Percentiles rank a stretch among this genome's conserved stretches.
These are phyloP conservation scores for Aspergillus pseudotamarii DNA, from an alignment of 2,329 filamentous ascomycete species.

Conservation along the genomic window DNA sequence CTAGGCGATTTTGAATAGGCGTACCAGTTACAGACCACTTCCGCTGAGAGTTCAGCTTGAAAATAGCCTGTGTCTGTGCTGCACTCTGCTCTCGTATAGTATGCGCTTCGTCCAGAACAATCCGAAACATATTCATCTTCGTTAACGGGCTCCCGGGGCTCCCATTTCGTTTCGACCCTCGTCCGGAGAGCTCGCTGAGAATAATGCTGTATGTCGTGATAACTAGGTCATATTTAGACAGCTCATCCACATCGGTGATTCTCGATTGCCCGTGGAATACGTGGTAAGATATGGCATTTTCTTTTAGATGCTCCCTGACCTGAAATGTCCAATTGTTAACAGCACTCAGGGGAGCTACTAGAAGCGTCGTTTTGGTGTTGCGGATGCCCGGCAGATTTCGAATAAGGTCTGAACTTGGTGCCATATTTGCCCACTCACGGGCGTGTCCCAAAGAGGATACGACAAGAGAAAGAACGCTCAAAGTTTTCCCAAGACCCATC, in stretches of 20 bases:
- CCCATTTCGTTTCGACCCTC: slow-evolving; percentile 61
- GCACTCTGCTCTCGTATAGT: slow-evolving; percentile 86
- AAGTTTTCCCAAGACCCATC: slow-evolving; percentile 86
- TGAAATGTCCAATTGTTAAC: slow-evolving; percentile 95
- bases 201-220: slow-evolving; percentile 93
- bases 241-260: slow-evolving; percentile 66
- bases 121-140: slow-evolving; percentile 86
- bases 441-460: slow-evolving; percentile 67
- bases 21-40: slow-evolving; percentile 98
- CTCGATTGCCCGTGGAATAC: slow-evolving; percentile 85
- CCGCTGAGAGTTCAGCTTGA: slow-evolving; percentile 74
- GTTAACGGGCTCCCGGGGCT: slow-evolving; percentile 68
- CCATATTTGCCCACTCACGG: slow-evolving; percentile 59
- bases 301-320: slow-evolving; percentile 76
- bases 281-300: slow-evolving; percentile 68
- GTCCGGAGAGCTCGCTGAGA: slow-evolving; percentile 72
- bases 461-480: slow-evolving; percentile 82
- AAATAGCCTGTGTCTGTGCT: slow-evolving; percentile 81
- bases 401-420: slow-evolving; percentile 49
- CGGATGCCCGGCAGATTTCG: slow-evolving; percentile 41
- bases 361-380: slow-evolving; percentile 78
- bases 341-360: slow-evolving; percentile 87
- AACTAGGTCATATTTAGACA: slow-evolving; percentile 78
- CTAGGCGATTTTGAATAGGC: slow-evolving; percentile 89
- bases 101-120: slow-evolving; percentile 93